Conservation (phyloP, 2,329 filamentous ascomycete genomes). For the Pseudogymnoascus sp. region DNA sequence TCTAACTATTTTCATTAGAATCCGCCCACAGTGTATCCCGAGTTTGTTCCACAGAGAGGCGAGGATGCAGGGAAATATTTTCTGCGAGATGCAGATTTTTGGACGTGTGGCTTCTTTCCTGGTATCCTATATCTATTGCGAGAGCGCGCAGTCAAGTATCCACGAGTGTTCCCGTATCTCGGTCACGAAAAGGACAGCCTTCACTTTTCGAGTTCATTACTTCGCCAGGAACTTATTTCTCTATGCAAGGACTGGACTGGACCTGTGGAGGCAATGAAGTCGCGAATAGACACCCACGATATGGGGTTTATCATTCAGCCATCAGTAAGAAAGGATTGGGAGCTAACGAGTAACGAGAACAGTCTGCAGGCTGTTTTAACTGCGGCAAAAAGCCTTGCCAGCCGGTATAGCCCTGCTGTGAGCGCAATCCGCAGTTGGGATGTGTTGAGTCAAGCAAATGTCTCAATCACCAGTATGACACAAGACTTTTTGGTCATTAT, state of each 20-base stretch:
- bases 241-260: slow-evolving; percentile 32
- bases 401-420: slow-evolving; percentile 38
- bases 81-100: slow-evolving; percentile 25
- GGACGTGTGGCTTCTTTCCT: slow-evolving; percentile 38
- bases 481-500: slow-evolving; percentile 39
- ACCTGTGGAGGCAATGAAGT: slow-evolving; percentile 33
- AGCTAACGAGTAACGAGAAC: slow-evolving; percentile 36
- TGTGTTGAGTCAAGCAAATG: slow-evolving; percentile 29
- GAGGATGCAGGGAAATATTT: slow-evolving; percentile 17
- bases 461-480: slow-evolving; percentile 22
- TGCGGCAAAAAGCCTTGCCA: slow-evolving; percentile 40
- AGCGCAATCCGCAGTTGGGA: slow-evolving; percentile 47
- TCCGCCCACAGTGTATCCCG: slow-evolving; percentile 22
- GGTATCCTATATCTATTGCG: slow-evolving; percentile 33
- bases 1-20: slow-evolving; percentile 15
- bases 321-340: slow-evolving; percentile 43
- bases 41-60: slow-evolving; percentile 24
- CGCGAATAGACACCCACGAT: slow-evolving; percentile 46
- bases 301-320: slow-evolving; percentile 50
- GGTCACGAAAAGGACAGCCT: not conserved
- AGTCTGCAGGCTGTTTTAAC: slow-evolving; percentile 38
- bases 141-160: slow-evolving; percentile 32
- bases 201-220: not conserved
- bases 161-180: slow-evolving; percentile 20
- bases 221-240: slow-evolving; percentile 21